Percentiles rank a stretch among this genome's conserved stretches.
phyloP scores from a whole-genome alignment of 2,329 filamentous ascomycete genomes.

The Rasamsonia emersonii region DNA sequence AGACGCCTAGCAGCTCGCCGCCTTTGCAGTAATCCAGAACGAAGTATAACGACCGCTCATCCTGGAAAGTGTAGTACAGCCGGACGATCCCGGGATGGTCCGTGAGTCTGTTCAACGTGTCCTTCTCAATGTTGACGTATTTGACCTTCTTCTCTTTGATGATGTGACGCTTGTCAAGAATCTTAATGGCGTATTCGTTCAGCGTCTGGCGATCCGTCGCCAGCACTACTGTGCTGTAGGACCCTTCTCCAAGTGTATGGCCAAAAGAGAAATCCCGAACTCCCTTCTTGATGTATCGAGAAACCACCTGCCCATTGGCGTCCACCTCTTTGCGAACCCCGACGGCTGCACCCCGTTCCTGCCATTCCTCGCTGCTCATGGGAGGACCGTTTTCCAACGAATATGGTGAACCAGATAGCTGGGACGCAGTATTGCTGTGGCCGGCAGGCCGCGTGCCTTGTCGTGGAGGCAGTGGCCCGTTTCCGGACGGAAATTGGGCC shows the following conservation, averaged over 20 bases:
- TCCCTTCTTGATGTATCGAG: slow-evolving; percentile 86
- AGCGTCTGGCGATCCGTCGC: slow-evolving; percentile 89
- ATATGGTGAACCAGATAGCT: slow-evolving; percentile 41
- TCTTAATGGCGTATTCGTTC: slow-evolving; percentile 96
- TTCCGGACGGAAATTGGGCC: slow-evolving; percentile 47
- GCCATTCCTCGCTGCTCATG: slow-evolving; percentile 82
- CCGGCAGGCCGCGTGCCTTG: slow-evolving; percentile 66
- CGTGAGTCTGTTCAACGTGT: slow-evolving; percentile 89
- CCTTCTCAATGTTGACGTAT: slow-evolving; percentile 99
- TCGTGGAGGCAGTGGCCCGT: slow-evolving; percentile 61
- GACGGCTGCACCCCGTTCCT: slow-evolving; percentile 86
- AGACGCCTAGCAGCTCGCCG: slow-evolving; percentile 80
- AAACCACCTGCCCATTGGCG: slow-evolving; percentile 69
- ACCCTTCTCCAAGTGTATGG: slow-evolving; percentile 83
- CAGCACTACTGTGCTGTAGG: slow-evolving; percentile 90
- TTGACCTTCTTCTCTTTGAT: slow-evolving; percentile 99
- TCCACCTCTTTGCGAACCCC: slow-evolving; percentile 76
- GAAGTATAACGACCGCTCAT: slow-evolving; percentile 92
- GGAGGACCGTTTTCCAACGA: slow-evolving; percentile 49
- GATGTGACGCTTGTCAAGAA: slow-evolving; percentile 95
- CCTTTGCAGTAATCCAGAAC: slow-evolving; percentile 89
- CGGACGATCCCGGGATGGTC: slow-evolving; percentile 95
- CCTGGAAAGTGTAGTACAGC: slow-evolving; percentile 97
- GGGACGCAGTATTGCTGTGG: slow-evolving; percentile 30
- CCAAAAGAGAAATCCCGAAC: slow-evolving; percentile 96